Conservation (phyloP, 2,329 filamentous ascomycete species). For the Zalaria sp. region DNA sequence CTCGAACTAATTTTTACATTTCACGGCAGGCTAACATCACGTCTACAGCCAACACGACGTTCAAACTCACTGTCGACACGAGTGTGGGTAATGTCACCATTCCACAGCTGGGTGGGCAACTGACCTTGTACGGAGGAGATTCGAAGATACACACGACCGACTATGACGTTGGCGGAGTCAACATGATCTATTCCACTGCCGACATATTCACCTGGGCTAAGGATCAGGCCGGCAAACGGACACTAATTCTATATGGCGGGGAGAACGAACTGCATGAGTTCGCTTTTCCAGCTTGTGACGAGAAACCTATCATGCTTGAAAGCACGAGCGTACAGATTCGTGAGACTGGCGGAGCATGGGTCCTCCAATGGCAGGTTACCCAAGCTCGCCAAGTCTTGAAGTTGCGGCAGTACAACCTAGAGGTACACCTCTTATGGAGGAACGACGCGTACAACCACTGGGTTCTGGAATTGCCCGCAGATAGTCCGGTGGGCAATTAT, state of each 20-base stretch:
- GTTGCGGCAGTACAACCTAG: conserved; percentile 33
- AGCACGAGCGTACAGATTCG: conserved; percentile 23
- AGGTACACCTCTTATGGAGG: conserved; percentile 42
- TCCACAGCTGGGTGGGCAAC: conserved; percentile 42
- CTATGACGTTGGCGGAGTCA: conserved; percentile 46
- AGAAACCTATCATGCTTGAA: conserved; percentile 20
- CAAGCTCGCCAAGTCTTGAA: conserved; percentile 37
- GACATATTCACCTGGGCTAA: conserved; percentile 62
- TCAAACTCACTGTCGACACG: conserved; percentile 49
- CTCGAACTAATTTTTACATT: conserved; percentile 48
- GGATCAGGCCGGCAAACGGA: conserved; percentile 38
- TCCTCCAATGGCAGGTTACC: conserved; percentile 42
- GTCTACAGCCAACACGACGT: conserved; percentile 41
- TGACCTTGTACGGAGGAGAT: conserved; percentile 49
- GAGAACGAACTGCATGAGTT: conserved; percentile 50
- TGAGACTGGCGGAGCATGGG: conserved; percentile 27
- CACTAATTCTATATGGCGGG: conserved; percentile 51
- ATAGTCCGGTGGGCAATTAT: conserved; percentile 15
- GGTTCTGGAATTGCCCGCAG: conserved; percentile 41
- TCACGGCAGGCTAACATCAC: conserved; percentile 49
- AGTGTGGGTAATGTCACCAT: conserved; percentile 42
- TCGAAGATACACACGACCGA: conserved; percentile 55
- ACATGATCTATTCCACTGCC: conserved; percentile 54
- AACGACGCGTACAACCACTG: conserved; percentile 57
- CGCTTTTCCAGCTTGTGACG: conserved; percentile 14